These are phyloP conservation scores for Colletotrichum sp. DNA, from an alignment of 2,329 filamentous ascomycete genomes.

Conservation along the genomic window DNA sequence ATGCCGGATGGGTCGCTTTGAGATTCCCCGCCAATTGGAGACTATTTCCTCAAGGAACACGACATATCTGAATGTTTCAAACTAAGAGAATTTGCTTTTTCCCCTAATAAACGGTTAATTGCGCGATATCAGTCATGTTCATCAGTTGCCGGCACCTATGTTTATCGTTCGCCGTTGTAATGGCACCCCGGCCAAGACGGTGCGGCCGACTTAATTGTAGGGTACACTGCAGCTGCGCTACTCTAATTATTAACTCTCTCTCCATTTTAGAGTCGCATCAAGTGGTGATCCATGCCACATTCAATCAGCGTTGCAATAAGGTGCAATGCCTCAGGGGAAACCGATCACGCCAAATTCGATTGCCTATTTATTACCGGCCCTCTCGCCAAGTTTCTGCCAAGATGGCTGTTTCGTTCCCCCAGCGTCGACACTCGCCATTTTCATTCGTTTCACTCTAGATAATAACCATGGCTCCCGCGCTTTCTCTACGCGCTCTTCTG, in stretches of 20 bases:
- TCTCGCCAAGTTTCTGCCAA: background rate
- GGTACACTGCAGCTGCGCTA: background rate
- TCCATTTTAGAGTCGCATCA: background rate
- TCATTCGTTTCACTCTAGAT: background rate
- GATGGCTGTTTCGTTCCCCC: accelerated
- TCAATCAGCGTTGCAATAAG: background rate
- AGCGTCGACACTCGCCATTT: background rate
- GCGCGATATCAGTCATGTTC: background rate
- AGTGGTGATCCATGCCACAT: background rate
- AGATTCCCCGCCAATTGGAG: background rate
- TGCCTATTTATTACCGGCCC: background rate
- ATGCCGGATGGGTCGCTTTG: background rate
- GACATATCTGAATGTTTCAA: background rate
- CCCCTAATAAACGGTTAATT: background rate
- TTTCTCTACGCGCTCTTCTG: background rate
- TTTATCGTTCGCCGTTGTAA: background rate
- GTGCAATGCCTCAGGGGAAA: background rate
- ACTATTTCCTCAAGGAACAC: background rate
- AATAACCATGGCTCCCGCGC: background rate
- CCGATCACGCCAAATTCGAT: background rate
- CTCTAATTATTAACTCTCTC: background rate
- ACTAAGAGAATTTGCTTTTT: background rate
- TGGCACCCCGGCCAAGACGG: background rate
- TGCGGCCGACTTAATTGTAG: background rate
- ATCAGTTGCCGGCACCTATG: background rate